phyloP scores from a whole-genome alignment of 345 rosid genomes.

The Kandelia obovata region DNA sequence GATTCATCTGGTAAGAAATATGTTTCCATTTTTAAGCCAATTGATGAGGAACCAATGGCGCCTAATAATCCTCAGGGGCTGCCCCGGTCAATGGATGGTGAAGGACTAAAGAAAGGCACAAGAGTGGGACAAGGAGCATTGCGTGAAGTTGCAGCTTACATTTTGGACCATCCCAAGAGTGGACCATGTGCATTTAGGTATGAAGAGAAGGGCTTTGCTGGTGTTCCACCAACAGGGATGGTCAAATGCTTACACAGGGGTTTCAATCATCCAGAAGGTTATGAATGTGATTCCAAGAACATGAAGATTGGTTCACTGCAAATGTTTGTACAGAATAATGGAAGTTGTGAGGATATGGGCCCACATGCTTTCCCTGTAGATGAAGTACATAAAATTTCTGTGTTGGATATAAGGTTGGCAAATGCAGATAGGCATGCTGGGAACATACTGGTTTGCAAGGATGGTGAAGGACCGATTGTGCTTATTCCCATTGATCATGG shows the following conservation, averaged over 20 bases:
- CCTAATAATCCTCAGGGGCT: conserved; percentile 68
- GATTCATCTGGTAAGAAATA: conserved; percentile 57
- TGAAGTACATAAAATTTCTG: conserved; percentile 85
- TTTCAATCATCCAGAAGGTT: conserved; percentile 67
- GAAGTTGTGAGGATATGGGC: conserved; percentile 94
- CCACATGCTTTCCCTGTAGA: conserved; percentile 59
- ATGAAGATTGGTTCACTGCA: conserved; percentile 78
- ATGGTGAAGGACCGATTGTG: conserved; percentile 38
- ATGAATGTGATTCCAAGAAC: conserved; percentile 33
- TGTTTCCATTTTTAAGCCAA: conserved; percentile 76
- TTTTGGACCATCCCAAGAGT: conserved; percentile 64
- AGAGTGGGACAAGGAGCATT: conserved; percentile 75
- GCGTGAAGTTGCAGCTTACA: conserved; percentile 87
- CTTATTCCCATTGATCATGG: conserved; percentile 91
- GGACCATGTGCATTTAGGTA: conserved; percentile 32
- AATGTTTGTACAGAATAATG: conserved; percentile 63
- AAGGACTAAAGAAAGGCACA: conserved; percentile 88
- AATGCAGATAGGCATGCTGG: conserved; percentile 95
- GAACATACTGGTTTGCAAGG: conserved; percentile 67
- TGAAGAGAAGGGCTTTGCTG: conserved; percentile 62
- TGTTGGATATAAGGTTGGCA: conserved; percentile 86
- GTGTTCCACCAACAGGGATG: conserved; percentile 82
- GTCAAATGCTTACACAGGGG: conserved; percentile 72
- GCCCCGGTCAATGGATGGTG: conserved; percentile 58
- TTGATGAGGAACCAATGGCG: conserved; percentile 90